Percentiles rank a stretch among this genome's conserved stretches.
Evolutionary conservation across 2,329 filamentous ascomycete species (phyloP).

Genomic region (Ceratocystis destructans): DNA sequence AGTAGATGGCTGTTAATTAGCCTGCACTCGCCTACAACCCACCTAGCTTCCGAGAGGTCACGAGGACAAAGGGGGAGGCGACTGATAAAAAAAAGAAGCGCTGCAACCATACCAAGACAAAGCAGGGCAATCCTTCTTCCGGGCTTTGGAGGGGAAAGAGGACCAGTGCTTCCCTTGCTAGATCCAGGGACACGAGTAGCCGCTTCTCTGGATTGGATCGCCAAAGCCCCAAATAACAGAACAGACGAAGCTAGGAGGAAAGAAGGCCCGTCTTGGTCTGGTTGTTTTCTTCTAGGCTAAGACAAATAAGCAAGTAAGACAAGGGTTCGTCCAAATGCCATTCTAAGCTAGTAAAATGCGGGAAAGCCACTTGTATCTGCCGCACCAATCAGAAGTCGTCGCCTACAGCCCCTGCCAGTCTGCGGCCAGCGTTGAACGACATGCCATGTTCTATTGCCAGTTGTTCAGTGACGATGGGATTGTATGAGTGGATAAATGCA

Average conservation of each 20-base stretch:
- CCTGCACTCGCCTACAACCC: neutral
- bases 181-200: neutral
- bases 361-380: constrained; percentile 4
- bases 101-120: neutral
- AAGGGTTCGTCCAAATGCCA: constrained; percentile 1
- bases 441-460: too few relatives aligned
- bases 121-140: neutral
- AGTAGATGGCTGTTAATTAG: neutral
- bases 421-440: neutral
- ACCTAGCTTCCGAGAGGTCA: neutral
- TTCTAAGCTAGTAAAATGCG: neutral
- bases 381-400: constrained; percentile 15
- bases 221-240: neutral
- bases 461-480: too few relatives aligned
- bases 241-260: neutral
- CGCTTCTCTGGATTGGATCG: constrained; percentile 1
- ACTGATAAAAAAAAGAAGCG: neutral
- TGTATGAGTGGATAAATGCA: too few relatives aligned
- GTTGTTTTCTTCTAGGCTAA: neutral
- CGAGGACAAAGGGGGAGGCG: neutral
- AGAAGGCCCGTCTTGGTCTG: neutral
- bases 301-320: neutral
- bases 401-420: constrained; percentile 1
- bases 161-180: neutral
- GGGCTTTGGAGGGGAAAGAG: neutral